Evolutionary conservation across 441 rosid species (phyloP).

Genomic region (Brassica hybrid): DNA sequence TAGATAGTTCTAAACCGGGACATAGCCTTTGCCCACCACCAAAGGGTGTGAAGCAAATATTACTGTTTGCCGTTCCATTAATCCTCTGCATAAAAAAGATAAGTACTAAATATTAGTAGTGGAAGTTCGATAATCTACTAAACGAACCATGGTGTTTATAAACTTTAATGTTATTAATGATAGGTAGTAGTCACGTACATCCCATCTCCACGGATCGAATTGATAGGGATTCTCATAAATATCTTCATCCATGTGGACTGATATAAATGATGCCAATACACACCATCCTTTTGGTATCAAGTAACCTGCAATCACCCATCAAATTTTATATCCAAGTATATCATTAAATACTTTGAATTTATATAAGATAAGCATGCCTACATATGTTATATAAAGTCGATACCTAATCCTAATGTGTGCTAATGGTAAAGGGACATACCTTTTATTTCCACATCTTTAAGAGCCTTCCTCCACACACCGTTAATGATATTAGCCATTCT

Average conservation of each 20-base stretch:
- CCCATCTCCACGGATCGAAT: constrained; percentile 86
- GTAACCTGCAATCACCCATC: constrained; percentile 57
- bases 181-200: constrained; percentile 46
- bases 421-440: constrained; percentile 43
- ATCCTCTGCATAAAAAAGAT: constrained; percentile 46
- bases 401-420: not conserved
- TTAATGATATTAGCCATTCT: constrained; percentile 75
- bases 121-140: not conserved
- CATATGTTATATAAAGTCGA: not conserved
- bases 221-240: constrained; percentile 61
- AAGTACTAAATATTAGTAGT: not conserved
- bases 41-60: constrained; percentile 65
- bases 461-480: constrained; percentile 78
- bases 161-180: not conserved
- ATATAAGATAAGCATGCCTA: not conserved
- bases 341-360: not conserved
- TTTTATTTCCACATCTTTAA: constrained; percentile 68
- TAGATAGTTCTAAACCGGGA: constrained; percentile 74
- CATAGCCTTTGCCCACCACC: constrained; percentile 87
- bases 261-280: constrained; percentile 65
- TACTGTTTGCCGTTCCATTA: constrained; percentile 52
- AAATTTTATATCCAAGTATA: not conserved
- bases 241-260: constrained; percentile 80
- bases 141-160: not conserved
- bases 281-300: constrained; percentile 80